Base-by-base conservation (phyloP, 2,329 filamentous ascomycete species). In the Venturia carpophila region DNA sequence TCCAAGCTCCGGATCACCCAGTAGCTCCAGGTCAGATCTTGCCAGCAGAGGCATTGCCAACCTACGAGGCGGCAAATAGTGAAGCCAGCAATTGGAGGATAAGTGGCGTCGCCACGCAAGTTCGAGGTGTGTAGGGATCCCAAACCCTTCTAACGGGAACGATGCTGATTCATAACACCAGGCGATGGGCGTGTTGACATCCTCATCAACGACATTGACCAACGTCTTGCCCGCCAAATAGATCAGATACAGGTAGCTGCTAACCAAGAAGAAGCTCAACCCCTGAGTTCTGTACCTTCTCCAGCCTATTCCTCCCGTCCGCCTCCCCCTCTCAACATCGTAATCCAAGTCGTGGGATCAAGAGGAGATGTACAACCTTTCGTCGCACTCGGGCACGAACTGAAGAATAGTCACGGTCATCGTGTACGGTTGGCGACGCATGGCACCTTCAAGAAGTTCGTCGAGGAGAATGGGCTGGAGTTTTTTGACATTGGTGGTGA, bases 401-500 rank as follows among this genome's bases (percentile, higher is more conserved):
- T 83, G 0, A 75, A 92, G 37, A 84, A 86, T 66, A 79, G 84
- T 15, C 82, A 79, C 0, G 84, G 86, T 11, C 89, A 92, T 72
- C 82, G 89, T 24, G 85, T 92, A 2, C 84, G 89, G 41, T 77
- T 92, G 52, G 89, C 88, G 6, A 92, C 90, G 0, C 89, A 92
- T 70, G 75, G 82, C 3, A 85, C 81, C 1, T 92, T 92, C 69
- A 80, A 84, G 68, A 74, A 79, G 0, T 90, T 91, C 69, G 85
- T 92, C 3, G 82, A 86, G 67, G 84, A 89, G 63, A 86, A 87
- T 72, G 87, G 82, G 0, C 80, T 92, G 17, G 89, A 92, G 70
- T 92, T 91, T 74, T 91, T 89, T 74, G 83, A 78, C 67, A 89
- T 91, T 63, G 88, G 88, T n/a, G 89, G 88, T 2, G 87, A 92